Evolutionary conservation across 768 basidiomycete species (phyloP).

Genomic region (Leccinum arenicola): DNA sequence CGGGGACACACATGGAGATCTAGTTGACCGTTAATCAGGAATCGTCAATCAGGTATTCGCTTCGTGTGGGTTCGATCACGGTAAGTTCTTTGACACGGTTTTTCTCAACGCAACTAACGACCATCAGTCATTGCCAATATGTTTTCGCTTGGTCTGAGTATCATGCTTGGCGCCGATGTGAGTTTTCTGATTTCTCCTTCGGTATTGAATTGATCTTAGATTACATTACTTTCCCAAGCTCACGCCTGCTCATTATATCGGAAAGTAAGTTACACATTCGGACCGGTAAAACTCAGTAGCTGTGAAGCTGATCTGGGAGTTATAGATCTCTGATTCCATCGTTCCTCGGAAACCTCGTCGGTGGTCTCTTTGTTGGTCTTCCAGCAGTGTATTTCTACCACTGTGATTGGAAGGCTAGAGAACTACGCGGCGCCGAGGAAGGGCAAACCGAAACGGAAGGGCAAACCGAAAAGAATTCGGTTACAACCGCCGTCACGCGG

Average conservation of each 20-base stretch:
- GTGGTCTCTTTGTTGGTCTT: conserved; percentile 59
- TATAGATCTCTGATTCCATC: conserved; percentile 60
- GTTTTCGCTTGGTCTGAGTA: conserved; percentile 68
- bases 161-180: conserved; percentile 68
- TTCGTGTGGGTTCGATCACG: conserved; percentile 68
- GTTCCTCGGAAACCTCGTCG: conserved; percentile 64
- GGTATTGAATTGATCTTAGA: neutral
- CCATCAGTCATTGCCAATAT: conserved; percentile 66
- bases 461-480: conserved; percentile 8
- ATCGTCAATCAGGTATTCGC: conserved; percentile 53
- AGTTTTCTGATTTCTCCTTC: conserved; percentile 21
- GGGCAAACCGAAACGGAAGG: conserved; percentile 21
- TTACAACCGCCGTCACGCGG: conserved; percentile 4
- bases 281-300: neutral
- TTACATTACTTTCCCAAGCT: conserved; percentile 12
- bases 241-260: conserved; percentile 40
- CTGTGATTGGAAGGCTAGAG: conserved; percentile 42
- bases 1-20: neutral
- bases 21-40: neutral
- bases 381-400: conserved; percentile 67
- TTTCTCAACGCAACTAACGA: neutral
- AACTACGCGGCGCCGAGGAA: conserved; percentile 41
- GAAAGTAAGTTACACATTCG: conserved; percentile 45
- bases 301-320: neutral
- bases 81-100: conserved; percentile 32